phyloP scores from a whole-genome alignment of 192 early-diverging fungal species.

The Haplosporangium gracile region DNA sequence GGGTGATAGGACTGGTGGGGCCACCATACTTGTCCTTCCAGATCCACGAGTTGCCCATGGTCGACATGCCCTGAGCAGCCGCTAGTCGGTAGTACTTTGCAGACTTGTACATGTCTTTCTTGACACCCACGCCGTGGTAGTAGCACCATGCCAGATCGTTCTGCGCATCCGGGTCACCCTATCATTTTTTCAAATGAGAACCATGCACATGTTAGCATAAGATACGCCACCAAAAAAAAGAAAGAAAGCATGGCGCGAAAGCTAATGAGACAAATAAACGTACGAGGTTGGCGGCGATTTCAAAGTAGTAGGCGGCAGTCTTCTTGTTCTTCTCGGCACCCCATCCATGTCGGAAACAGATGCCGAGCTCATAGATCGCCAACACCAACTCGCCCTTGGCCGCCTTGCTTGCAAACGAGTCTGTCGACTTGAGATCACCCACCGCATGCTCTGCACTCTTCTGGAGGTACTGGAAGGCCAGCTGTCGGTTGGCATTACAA shows the following conservation, averaged over 20 bases:
- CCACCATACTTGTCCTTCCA: conserved; percentile 83
- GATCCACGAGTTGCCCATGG: conserved; percentile 88
- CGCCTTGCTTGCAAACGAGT: conserved; percentile 66
- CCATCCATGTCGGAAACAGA: conserved; percentile 87
- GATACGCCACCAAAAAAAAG: neutral
- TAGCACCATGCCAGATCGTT: conserved; percentile 82
- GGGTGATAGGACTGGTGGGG: conserved; percentile 20
- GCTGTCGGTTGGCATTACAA: conserved; percentile 72
- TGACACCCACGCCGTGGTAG: conserved; percentile 80
- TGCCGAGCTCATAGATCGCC: conserved; percentile 84
- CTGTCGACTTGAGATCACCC: conserved; percentile 68
- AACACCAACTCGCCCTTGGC: conserved; percentile 77
- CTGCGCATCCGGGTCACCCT: conserved; percentile 85
- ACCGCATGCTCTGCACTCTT: conserved; percentile 77
- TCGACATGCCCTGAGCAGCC: conserved; percentile 72
- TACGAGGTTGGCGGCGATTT: conserved; percentile 80
- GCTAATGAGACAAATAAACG: neutral
- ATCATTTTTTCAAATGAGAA: conserved; percentile 10
- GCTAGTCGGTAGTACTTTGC: conserved; percentile 85
- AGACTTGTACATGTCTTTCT: conserved; percentile 77
- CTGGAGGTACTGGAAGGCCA: conserved; percentile 79
- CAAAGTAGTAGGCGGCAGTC: conserved; percentile 84
- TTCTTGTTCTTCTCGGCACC: conserved; percentile 79
- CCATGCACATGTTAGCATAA: neutral
- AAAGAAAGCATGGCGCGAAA: neutral